phyloP scores from a whole-genome alignment of 345 rosid species.

The Lenwebbia sp. region DNA sequence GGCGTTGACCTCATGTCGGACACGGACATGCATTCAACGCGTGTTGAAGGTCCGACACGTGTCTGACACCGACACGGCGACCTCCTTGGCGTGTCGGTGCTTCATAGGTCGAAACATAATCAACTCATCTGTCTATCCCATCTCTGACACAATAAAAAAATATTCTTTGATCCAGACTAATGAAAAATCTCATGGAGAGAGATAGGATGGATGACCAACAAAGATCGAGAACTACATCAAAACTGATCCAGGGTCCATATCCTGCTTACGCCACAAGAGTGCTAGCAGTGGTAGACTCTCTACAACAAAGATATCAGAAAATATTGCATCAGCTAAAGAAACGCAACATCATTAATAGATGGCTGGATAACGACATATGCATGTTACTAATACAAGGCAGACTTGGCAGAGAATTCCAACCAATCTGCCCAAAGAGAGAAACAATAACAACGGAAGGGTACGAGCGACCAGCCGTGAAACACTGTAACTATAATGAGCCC shows the following conservation, averaged over 20 bases:
- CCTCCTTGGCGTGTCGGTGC: no score
- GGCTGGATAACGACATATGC: background rate
- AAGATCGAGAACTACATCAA: background rate
- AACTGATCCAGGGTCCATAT: background rate
- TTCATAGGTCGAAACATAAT: no score
- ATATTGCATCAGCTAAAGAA: background rate
- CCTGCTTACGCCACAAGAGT: background rate
- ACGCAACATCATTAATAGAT: background rate
- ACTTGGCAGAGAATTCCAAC: background rate
- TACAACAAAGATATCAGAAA: background rate
- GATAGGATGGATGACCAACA: background rate
- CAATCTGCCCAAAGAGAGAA: background rate
- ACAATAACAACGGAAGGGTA: background rate
- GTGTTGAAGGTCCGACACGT: no score
- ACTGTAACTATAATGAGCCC: no score
- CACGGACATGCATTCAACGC: no score
- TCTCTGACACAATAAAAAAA: background rate
- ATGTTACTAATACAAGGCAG: background rate
- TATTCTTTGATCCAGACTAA: background rate
- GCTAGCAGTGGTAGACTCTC: background rate
- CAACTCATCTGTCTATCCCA: background rate
- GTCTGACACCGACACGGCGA: no score
- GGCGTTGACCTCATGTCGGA: no score
- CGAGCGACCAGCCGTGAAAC: background rate
- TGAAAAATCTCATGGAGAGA: background rate